Base-by-base conservation (phyloP, 108 stramenopile genomes). In the Parietichytrium sp. region DNA sequence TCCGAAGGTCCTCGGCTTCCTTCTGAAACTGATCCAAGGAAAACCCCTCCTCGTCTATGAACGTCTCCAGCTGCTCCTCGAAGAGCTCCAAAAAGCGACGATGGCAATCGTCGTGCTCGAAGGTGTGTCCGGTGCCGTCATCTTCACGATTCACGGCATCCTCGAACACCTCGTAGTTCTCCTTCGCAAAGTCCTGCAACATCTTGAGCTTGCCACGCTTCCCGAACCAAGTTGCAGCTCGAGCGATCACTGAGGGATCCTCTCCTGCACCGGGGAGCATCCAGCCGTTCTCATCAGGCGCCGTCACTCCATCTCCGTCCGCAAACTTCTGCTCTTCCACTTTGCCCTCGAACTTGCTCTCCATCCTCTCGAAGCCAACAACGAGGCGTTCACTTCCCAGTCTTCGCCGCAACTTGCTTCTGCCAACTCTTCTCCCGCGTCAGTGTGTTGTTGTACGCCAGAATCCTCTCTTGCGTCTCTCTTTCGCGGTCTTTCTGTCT, bases 41-140 rank as follows among this genome's bases (percentile, higher is more conserved):
- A 25, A 72, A 72, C 0, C 61, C 61, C 61, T 72, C 61, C 61
- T 72, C 61, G 10, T 72, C 61, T 1, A 72, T 72, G 2, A 72
- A 72, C 38, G 38, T 45, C 45, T 72, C 61, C 61, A 72, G 45
- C 45, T 72, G 61, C 61, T 72, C 61, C 42, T 72, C 61, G 45
- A 72, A 72, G 3, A 72, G 61, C 10, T 42, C 10, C 61, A 72
- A 25, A 45, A 72, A 72, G 61, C 61, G 61, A 10, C 45, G 36
- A 25, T 72, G 61, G 42, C 61, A 72, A 6, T 72, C 61, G 20
- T 72, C 61, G 42, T 72, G 45, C 42, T 72, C 61, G 0, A 72
- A 42, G 29, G 38, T 16, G 45, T 2, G 45, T 18, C 61, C 61
- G 6, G 61, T 72, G 18, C 61, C 61, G n/a, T n/a, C n/a, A 3